Evolutionary conservation across 2,329 filamentous ascomycete genomes (phyloP).

Genomic region (Aspergillus viridinutans): DNA sequence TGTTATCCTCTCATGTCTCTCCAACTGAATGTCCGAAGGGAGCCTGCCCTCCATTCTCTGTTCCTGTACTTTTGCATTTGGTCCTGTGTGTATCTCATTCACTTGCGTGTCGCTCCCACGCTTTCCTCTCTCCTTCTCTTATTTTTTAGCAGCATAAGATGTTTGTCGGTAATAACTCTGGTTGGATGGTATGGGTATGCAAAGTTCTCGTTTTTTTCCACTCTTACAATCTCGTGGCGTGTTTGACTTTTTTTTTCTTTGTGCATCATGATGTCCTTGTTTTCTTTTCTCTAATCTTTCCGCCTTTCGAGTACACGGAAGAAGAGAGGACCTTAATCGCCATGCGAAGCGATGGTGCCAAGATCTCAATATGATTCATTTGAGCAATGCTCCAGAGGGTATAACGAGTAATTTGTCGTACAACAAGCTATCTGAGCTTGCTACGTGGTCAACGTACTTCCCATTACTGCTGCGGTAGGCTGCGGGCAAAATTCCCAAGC

Average conservation of each 20-base stretch:
- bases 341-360: not conserved
- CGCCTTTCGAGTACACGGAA: not conserved
- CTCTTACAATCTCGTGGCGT: not conserved
- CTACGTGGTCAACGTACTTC: too few species aligned
- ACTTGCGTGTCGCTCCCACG: not conserved
- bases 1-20: slow-evolving; percentile 1
- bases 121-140: not conserved
- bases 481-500: not conserved
- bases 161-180: slow-evolving; percentile 1
- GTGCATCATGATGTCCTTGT: not conserved
- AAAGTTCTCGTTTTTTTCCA: slow-evolving; percentile 1
- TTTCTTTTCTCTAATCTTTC: not conserved
- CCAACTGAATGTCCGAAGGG: slow-evolving; percentile 1
- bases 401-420: not conserved
- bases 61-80: slow-evolving; percentile 3
- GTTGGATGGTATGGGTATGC: slow-evolving; percentile 4
- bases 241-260: not conserved
- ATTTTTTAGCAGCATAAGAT: not conserved
- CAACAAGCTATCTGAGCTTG: not conserved
- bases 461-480: not conserved
- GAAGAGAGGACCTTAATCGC: not conserved
- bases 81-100: slow-evolving; percentile 2
- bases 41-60: not conserved
- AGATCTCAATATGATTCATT: not conserved
- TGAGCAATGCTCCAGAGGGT: not conserved